Evolutionary conservation across 2,329 filamentous ascomycete species (phyloP).

Genomic region (Aspergillus neoniger): DNA sequence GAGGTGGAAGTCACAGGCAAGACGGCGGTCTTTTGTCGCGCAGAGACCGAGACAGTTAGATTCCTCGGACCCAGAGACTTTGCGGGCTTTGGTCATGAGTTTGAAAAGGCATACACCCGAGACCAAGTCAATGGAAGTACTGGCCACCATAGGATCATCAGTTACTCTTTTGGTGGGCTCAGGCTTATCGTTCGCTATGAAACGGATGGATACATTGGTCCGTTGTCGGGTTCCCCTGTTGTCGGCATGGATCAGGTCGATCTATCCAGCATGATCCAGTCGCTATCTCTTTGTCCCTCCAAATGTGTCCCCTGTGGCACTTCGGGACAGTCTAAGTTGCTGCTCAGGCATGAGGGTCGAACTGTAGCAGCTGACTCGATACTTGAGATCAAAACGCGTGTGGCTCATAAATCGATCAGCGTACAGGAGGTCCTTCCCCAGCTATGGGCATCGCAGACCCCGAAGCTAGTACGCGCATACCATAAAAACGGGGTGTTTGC

Average conservation of each 20-base stretch:
- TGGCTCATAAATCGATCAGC: constrained; percentile 34
- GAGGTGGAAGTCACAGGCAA: neutral
- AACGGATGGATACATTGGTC: neutral
- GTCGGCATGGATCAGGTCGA: neutral
- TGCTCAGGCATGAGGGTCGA: constrained; percentile 26
- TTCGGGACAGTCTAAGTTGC: constrained; percentile 25
- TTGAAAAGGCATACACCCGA: neutral
- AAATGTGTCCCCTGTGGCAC: constrained; percentile 13
- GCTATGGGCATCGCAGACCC: constrained; percentile 52
- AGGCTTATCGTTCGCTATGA: neutral
- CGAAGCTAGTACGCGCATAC: constrained; percentile 51
- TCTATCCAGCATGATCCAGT: constrained; percentile 27
- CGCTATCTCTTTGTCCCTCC: constrained; percentile 24
- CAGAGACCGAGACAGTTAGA: neutral
- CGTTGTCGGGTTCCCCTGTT: no score
- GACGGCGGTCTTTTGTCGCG: neutral
- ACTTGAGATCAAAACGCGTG: constrained; percentile 51
- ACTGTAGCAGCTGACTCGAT: constrained; percentile 39
- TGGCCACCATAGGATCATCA: neutral
- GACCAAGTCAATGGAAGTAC: neutral
- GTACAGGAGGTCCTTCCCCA: constrained; percentile 43
- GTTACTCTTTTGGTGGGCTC: neutral
- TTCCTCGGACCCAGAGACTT: neutral
- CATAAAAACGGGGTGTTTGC: constrained; percentile 42
- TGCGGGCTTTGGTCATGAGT: neutral